Evolutionary conservation across 345 rosid species (phyloP).

Genomic region (Sisymbrium irio): DNA sequence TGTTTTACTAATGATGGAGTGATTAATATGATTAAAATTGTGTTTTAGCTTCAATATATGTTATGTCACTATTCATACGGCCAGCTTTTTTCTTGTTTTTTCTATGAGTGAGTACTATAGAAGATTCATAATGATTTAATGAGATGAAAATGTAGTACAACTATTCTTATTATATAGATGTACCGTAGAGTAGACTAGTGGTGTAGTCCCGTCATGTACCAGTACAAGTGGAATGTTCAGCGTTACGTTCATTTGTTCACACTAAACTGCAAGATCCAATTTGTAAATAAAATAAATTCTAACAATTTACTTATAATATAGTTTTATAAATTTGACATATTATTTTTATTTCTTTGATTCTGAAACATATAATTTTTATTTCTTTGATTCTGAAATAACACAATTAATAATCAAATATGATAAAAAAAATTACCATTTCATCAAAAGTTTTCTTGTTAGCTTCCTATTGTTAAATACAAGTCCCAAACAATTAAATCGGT

Average conservation of each 20-base stretch:
- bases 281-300: neutral
- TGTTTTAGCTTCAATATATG: neutral
- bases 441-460: neutral
- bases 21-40: neutral
- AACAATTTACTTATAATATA: neutral
- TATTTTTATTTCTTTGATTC: neutral
- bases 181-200: neutral
- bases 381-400: neutral
- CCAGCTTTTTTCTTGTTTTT: neutral
- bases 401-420: neutral
- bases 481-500: neutral
- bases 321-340: neutral
- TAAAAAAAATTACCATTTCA: neutral
- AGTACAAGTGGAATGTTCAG: conserved; percentile 16
- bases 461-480: neutral
- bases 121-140: neutral
- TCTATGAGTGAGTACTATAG: neutral
- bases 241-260: neutral
- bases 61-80: conserved; percentile 1
- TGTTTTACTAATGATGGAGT: conserved; percentile 16
- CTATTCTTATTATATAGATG: neutral
- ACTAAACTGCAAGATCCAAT: neutral
- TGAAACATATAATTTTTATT: neutral
- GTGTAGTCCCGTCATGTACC: conserved; percentile 15
- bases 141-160: neutral